A percentile compares a stretch with the other conserved stretches of the same genome.
Evolutionary conservation across 805 yeast species (phyloP).

Genomic region (Naumovozyma castellii): DNA sequence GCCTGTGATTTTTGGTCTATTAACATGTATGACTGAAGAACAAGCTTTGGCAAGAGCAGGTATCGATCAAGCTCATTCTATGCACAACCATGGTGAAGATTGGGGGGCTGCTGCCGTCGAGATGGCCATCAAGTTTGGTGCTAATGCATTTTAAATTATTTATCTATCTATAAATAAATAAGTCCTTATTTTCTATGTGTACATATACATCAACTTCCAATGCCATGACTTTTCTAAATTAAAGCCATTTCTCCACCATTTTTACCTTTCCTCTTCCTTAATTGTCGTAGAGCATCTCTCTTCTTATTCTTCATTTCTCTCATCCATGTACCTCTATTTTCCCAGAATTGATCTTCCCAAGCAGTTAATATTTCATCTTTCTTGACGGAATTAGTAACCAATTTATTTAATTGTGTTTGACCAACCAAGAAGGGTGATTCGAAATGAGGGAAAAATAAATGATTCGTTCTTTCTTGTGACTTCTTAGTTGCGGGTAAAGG

Average conservation of each 20-base stretch:
- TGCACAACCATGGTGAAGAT: conserved; percentile 95
- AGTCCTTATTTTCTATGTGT: background rate
- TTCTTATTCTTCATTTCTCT: conserved; percentile 64
- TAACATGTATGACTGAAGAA: conserved; percentile 87
- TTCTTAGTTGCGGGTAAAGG: background rate
- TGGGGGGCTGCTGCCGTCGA: conserved; percentile 99
- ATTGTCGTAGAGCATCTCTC: conserved; percentile 59
- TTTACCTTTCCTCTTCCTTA: conserved; percentile 34
- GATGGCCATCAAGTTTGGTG: conserved; percentile 53
- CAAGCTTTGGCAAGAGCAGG: conserved; percentile 95
- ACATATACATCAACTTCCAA: background rate
- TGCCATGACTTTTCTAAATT: too few species aligned
- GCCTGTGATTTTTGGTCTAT: conserved; percentile 88
- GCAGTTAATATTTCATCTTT: conserved; percentile 32
- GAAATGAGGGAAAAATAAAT: conserved; percentile 72
- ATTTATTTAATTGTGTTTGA: conserved; percentile 67
- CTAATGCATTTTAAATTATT: conserved; percentile 9
- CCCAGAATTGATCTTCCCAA: conserved; percentile 77
- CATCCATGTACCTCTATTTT: conserved; percentile 69
- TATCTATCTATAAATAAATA: background rate
- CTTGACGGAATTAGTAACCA: conserved; percentile 20
- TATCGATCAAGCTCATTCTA: conserved; percentile 45
- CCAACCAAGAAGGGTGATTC: conserved; percentile 82
- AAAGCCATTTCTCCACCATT: conserved; percentile 4
- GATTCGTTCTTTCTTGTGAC: conserved; percentile 19